Evolutionary conservation across 331 rosid genomes (phyloP), one percentile per base, ranked within the genome.

Genomic region (Pyrus hybrid): DNA sequence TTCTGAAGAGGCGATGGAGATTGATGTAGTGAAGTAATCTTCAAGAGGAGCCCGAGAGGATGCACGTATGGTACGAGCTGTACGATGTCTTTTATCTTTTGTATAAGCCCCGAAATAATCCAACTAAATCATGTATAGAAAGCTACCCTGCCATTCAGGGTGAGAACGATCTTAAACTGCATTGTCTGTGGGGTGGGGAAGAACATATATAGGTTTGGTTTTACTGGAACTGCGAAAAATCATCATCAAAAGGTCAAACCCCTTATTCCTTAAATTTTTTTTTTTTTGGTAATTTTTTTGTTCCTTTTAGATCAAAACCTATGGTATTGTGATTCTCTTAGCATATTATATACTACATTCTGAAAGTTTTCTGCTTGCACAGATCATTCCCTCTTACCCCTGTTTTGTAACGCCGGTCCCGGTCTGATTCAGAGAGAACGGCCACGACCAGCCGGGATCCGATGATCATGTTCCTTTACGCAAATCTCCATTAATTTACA

Each of bases 71-170:
- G 80, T 80, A 78, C 81, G 81, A 82, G 76, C 86, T 73, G 75
- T 75, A 71, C 70, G 68, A 68, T 80, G 63, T 80, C 87, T 70
- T 29, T 71, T 65, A 65, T 85, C 83, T 83, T 81, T 81, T 85
- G 69, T 78, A 78, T 82, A 62, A 83, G 85, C 87, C 83, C 87
- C 82, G 29, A 73, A 78, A 91, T 89, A 91, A 87, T 84, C 86
- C 85, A 74, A 83, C 87, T 73, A 78, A 82, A 89, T 91, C 92
- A 77, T 93, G 97, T 93, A 93, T 86, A 93, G 96, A 82, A 82
- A 74, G 47, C 71, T 47, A 80, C 93, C 97, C 91, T 89, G 90
- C 88, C 87, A 89, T 93, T 91, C 83, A 86, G 92, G 94, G 93
- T 77, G 86, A 83, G 89, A 78, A 88, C 87, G 30, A 84, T 82